Conservation (phyloP, 2,329 filamentous ascomycete genomes). For the Fusarium sp. region DNA sequence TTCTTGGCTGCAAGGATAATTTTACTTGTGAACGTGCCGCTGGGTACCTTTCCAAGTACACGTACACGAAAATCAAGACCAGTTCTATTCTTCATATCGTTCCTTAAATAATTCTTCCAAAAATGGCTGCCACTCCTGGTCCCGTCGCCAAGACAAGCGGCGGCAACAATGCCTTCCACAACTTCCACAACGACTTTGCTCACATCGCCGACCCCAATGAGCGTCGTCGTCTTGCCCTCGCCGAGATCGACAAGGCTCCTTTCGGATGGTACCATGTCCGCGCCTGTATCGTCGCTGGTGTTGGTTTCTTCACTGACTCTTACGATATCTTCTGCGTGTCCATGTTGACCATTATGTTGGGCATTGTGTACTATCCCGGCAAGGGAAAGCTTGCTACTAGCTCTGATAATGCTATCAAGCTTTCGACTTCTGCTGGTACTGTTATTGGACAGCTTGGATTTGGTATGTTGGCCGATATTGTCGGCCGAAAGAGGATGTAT, state of each 20-base stretch:
- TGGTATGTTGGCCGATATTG: slow-evolving; percentile 79
- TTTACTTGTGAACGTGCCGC: slow-evolving; percentile 10
- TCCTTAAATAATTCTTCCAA: not conserved
- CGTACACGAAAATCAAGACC: slow-evolving; percentile 4
- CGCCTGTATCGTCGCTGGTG: slow-evolving; percentile 80
- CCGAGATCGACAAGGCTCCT: slow-evolving; percentile 83
- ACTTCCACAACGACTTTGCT: slow-evolving; percentile 79
- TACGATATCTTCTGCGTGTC: slow-evolving; percentile 86
- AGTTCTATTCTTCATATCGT: not conserved
- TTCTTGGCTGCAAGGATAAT: slow-evolving; percentile 25
- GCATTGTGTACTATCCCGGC: slow-evolving; percentile 78
- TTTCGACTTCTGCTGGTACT: slow-evolving; percentile 84
- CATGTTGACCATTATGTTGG: slow-evolving; percentile 79
- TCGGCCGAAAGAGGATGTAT: slow-evolving; percentile 79
- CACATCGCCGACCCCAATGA: slow-evolving; percentile 79
- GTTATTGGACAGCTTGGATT: slow-evolving; percentile 85
- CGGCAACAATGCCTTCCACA: slow-evolving; percentile 78
- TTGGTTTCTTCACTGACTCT: slow-evolving; percentile 90
- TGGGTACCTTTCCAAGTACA: not conserved
- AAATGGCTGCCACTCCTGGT: slow-evolving; percentile 30
- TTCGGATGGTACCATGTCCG: slow-evolving; percentile 89
- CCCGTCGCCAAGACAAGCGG: slow-evolving; percentile 63
- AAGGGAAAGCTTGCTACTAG: slow-evolving; percentile 70
- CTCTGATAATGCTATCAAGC: slow-evolving; percentile 86
- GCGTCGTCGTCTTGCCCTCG: slow-evolving; percentile 80